A percentile compares a stretch with the other conserved stretches of the same genome.
phyloP scores from a whole-genome alignment of 352 stramenopile genomes.

The Globisporangium alternatum region DNA sequence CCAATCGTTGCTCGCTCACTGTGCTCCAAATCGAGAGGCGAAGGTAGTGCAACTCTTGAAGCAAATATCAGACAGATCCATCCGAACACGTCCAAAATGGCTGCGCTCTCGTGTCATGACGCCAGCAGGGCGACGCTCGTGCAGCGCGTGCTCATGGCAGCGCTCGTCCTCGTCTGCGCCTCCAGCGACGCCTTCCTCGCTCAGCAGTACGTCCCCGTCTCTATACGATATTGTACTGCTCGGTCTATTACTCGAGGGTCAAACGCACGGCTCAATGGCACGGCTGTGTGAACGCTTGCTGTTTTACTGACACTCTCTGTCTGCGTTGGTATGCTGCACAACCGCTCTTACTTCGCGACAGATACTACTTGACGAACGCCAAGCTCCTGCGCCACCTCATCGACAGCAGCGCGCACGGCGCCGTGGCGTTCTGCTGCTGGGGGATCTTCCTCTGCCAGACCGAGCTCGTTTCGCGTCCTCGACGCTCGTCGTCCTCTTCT shows the following conservation, averaged over 20 bases:
- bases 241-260: not conserved
- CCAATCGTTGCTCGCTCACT: no score
- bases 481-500: conserved; percentile 3
- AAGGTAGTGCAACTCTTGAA: no score
- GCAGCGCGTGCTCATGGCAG: conserved; percentile 37
- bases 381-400: conserved; percentile 53
- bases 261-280: not conserved
- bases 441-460: conserved; percentile 54
- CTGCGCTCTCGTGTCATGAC: not conserved
- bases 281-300: not conserved
- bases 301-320: conserved; percentile 3
- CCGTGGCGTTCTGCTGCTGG: conserved; percentile 55
- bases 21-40: no score
- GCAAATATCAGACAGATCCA: not conserved
- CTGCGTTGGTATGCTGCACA: not conserved
- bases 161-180: conserved; percentile 48
- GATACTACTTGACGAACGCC: conserved; percentile 27
- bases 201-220: conserved; percentile 37
- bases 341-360: not conserved
- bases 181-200: conserved; percentile 54
- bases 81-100: not conserved
- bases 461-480: conserved; percentile 1
- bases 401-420: conserved; percentile 58
- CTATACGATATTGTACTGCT: not conserved
- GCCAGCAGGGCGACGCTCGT: not conserved